These are phyloP conservation scores for Gyromitra esculenta DNA, from an alignment of 2,329 filamentous ascomycete species.

Conservation along the genomic window DNA sequence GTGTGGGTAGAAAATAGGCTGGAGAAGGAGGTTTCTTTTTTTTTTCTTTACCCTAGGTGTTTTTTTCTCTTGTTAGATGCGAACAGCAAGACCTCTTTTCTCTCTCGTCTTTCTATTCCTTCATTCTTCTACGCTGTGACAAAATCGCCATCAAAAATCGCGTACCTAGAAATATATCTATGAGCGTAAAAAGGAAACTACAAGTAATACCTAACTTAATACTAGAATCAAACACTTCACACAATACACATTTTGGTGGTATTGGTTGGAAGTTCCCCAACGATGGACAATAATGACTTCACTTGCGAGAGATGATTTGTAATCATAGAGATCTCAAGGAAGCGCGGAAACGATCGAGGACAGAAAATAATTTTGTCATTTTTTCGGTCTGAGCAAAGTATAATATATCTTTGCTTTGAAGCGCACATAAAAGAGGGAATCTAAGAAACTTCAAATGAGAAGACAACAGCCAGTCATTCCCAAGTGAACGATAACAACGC, in stretches of 20 bases:
- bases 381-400: slow-evolving; percentile 36
- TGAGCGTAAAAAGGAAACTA: not conserved
- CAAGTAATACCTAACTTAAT: too few species aligned
- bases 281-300: not conserved
- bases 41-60: slow-evolving; percentile 13
- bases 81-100: not conserved
- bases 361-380: slow-evolving; percentile 40
- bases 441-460: slow-evolving; percentile 43
- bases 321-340: not conserved
- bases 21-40: not conserved
- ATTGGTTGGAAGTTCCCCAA: not conserved
- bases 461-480: slow-evolving; percentile 32
- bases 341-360: not conserved
- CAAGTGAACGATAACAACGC: slow-evolving; percentile 32
- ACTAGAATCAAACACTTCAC: not conserved
- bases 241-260: not conserved
- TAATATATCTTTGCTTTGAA: slow-evolving; percentile 26
- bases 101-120: not conserved
- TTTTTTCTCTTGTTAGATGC: slow-evolving; percentile 1
- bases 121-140: too few species aligned
- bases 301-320: not conserved
- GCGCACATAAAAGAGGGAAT: slow-evolving; percentile 36
- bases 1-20: not conserved
- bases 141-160: not conserved
- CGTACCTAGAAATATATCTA: not conserved